Evolutionary conservation across 2,329 filamentous ascomycete genomes (phyloP).

Genomic region (Fusarium metavorans): DNA sequence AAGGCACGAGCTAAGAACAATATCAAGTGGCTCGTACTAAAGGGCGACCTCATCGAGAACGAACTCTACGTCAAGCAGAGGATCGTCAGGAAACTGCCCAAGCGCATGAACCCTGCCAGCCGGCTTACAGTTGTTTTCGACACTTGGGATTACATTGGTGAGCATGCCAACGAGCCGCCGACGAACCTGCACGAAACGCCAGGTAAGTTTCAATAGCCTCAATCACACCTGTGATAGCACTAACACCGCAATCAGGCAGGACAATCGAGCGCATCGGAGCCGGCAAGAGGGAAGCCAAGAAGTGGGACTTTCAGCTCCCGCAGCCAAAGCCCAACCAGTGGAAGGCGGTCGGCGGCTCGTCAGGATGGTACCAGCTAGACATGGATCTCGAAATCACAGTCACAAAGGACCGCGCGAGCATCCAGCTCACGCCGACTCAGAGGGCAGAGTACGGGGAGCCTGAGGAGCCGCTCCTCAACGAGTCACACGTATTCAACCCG

Average conservation of each 20-base stretch:
- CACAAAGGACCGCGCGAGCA: not conserved
- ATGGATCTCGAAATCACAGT: constrained; percentile 20
- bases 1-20: constrained; percentile 5
- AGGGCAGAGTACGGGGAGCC: not conserved
- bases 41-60: constrained; percentile 19
- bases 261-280: not conserved
- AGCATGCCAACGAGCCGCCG: not conserved
- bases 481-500: not conserved
- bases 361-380: constrained; percentile 6
- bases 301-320: not conserved
- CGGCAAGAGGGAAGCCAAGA: not conserved
- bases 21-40: constrained; percentile 28
- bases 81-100: constrained; percentile 1
- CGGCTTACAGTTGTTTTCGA: constrained; percentile 13
- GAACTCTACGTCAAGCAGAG: constrained; percentile 6
- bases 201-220: not conserved
- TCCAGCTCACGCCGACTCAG: constrained; percentile 4
- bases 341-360: not conserved
- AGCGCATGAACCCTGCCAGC: not conserved
- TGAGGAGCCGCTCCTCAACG: not conserved
- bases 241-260: not conserved
- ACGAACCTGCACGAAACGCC: not conserved
- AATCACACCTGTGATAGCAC: not conserved
- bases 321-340: not conserved
- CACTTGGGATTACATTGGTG: not conserved